Evolutionary conservation across 2,329 filamentous ascomycete species (phyloP), one percentile per base, ranked within the genome.

Genomic region (Akanthomyces lecanii): DNA sequence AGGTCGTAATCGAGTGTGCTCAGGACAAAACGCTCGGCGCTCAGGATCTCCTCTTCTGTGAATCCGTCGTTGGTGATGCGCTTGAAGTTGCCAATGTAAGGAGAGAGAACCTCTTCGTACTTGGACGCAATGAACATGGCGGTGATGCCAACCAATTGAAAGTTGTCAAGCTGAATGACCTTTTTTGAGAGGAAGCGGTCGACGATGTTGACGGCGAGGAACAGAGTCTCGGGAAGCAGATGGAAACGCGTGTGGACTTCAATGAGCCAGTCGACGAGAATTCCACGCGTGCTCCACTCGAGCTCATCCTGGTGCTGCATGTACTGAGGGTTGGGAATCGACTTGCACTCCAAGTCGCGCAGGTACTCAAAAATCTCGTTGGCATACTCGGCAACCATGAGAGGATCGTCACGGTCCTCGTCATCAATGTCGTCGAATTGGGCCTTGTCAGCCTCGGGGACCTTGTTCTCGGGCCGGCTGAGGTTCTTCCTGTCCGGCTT

Each of bases 111-210:
- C 75, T 99, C 95, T 78, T 99, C 94, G 75, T 98, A 99, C 81
- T 99, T 99, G 72, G 94, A 96, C 14, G 95, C 95, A 72, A 98
- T 97, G 81, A 98, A 98, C 95, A 99, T 98, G 76, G 94, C 95
- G 28, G 95, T 97, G 71, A 98, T 93, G 72, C 95, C 95, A 64
- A 99, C 95, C 10, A 99, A 85, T 78, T 99, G 95, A 6, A 99
- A 88, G 66, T 93, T 92, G 75, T 98, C 94, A 53, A 99, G 87
- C 78, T 96, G 92, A 52, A 99, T 95, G 38, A 97, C 89, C 81
- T 98, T 97, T 72, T 88, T 87, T 0, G 94, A 97, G 53, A 99
- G 85, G 81, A 98, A 99, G 65, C 95, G 93, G 76, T 99, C 95
- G 73, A 98, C 96, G 75, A 98, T 92, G 84, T 98, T 99, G 83